Conservation (phyloP, 2,329 filamentous ascomycete genomes). For the Colletotrichum sp. region DNA sequence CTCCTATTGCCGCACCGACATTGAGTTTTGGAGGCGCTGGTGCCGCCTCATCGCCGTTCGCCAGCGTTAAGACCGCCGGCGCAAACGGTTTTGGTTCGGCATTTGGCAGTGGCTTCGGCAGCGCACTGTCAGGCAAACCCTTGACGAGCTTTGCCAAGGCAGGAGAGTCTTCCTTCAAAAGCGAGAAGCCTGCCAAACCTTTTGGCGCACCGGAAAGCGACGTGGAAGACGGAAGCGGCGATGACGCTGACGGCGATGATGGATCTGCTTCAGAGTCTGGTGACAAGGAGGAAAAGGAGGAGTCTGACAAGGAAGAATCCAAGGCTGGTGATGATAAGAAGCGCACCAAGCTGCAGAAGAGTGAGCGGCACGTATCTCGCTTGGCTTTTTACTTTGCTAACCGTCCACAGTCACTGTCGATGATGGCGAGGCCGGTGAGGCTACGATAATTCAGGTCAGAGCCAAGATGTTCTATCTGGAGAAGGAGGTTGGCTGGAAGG, state of each 20-base stretch:
- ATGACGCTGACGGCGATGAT: constrained; percentile 42
- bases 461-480: constrained; percentile 87
- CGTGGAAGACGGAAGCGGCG: constrained; percentile 55
- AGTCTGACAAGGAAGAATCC: constrained; percentile 58
- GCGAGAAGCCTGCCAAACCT: constrained; percentile 69
- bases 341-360: constrained; percentile 70
- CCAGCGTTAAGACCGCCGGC: constrained; percentile 42
- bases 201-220: constrained; percentile 80
- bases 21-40: constrained; percentile 52
- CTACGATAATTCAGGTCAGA: constrained; percentile 75
- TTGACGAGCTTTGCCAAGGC: constrained; percentile 75
- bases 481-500: constrained; percentile 80
- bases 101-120: constrained; percentile 50
- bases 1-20: constrained; percentile 43
- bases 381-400: constrained; percentile 28
- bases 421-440: constrained; percentile 86
- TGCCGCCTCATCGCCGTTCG: constrained; percentile 50
- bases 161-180: constrained; percentile 54
- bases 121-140: constrained; percentile 44
- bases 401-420: constrained; percentile 66
- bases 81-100: constrained; percentile 52
- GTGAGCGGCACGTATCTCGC: constrained; percentile 51
- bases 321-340: constrained; percentile 66
- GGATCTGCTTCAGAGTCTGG: constrained; percentile 38
- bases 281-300: constrained; percentile 54